Base-by-base conservation (phyloP, 1,284 basidiomycete species). In the Xanthoconium separans region DNA sequence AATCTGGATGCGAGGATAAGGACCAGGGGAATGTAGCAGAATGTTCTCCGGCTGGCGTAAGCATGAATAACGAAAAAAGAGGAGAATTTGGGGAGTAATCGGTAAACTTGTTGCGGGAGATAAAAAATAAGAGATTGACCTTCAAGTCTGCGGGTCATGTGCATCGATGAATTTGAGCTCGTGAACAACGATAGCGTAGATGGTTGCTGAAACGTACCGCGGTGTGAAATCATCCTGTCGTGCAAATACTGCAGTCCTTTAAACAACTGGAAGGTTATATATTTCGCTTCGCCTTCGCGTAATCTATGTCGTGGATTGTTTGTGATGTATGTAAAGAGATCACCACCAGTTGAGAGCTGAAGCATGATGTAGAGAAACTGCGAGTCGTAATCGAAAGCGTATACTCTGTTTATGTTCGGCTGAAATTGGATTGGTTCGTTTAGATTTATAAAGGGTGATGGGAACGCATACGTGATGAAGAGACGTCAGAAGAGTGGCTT, bases 251-350 rank as follows among this genome's bases (percentile, higher is more conserved):
- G 76, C 40, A 95, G 70, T 0, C 83, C 92, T 51, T 82, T 77
- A 24, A 93, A 72, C 18, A 94, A 70, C 68, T 95, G 92, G 64
- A 82, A 93, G 73, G 86, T 87, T 54, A 93, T 83, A 66, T 89
- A 95, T 71, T 91, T 91, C 15, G 85, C 81, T 70, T 95, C 91
- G 7, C 84, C 84, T 70, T 93, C 90, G 56, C 81, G 81, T 22
- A 94, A 73, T 50, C 75, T 78, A 58, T 70, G 70, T 24, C 73
- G 74, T 39, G 77, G 73, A 55, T 82, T 78, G 54, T 78, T 83
- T n/a, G 82, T 82, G 57, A 93, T 84, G 67, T 93, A 93, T 1
- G 88, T 87, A 70, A 92, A 93, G 13, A 95, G 78, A 66, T 95
- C 92, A 18, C 93, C 91, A 6, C 92, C 92, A 0, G 90, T 91